A percentile compares a stretch with the other conserved stretches of the same genome.
These are phyloP conservation scores for Mycena rebaudengoi DNA, from an alignment of 768 basidiomycete species.

Conservation along the genomic window DNA sequence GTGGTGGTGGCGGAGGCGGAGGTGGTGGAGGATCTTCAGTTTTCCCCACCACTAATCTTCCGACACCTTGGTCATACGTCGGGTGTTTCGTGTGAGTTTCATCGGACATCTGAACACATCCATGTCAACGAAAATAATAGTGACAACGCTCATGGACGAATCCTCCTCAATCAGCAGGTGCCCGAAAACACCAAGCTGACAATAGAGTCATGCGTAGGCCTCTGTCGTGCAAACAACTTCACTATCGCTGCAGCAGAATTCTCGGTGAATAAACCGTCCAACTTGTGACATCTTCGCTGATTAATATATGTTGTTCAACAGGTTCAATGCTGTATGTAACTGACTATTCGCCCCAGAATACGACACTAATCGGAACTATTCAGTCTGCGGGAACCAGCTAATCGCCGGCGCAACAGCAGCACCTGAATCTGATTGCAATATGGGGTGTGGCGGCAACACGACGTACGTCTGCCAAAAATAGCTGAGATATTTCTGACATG, in stretches of 20 bases:
- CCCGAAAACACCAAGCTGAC: slow-evolving; percentile 48
- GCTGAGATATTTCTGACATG: slow-evolving; percentile 1
- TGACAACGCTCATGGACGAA: slow-evolving; percentile 75
- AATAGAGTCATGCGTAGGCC: slow-evolving; percentile 66
- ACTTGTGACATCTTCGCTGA: no score
- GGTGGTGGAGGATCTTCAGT: slow-evolving; percentile 41
- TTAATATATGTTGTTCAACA: no score
- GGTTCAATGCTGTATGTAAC: no score
- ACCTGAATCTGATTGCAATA: slow-evolving; percentile 65
- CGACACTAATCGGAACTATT: no score
- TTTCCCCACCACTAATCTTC: slow-evolving; percentile 62
- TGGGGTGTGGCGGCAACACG: slow-evolving; percentile 80
- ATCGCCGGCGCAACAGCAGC: slow-evolving; percentile 66
- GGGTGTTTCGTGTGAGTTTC: slow-evolving; percentile 70
- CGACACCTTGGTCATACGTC: slow-evolving; percentile 64
- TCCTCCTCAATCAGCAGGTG: slow-evolving; percentile 53
- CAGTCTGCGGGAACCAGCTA: slow-evolving; percentile 78
- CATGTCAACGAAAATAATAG: no score
- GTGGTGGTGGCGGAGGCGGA: slow-evolving; percentile 48
- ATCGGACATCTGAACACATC: no score
- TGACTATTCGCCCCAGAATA: no score
- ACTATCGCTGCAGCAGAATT: slow-evolving; percentile 79
- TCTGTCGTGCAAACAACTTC: slow-evolving; percentile 65
- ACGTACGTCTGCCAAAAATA: slow-evolving; percentile 52
- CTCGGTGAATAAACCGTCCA: slow-evolving; percentile 46